Base-by-base conservation (phyloP, 148 eudicot genomes). In the Fallopia convolvulus region DNA sequence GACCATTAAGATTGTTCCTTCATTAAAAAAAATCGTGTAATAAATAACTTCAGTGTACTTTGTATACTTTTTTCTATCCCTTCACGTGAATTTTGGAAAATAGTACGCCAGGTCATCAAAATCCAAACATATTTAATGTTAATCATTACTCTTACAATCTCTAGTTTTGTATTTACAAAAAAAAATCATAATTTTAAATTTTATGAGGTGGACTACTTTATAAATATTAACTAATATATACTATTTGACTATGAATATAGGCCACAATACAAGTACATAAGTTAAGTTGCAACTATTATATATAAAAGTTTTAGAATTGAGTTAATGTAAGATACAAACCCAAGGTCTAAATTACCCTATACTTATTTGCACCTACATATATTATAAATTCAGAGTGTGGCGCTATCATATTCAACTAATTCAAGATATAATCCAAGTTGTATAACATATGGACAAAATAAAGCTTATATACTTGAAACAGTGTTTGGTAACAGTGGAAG, bases 401-500 rank as follows among this genome's bases (percentile, higher is more conserved):
- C 3, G 39, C 10, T 44, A 44, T 44, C 47, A 58, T 21, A 6
- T 58, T 6, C 23, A 56, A 20, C 23, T n/a, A 14, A 5, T 56
- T 2, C 13, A 58, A 58, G 32, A 58, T 58, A n/a, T 21, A 58
- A 58, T 6, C 2, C 23, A 58, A 63, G 70, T 26, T 63, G 14
- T 63, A 63, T 32, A 63, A 40, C 2, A 66, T 33, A 66, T 66
- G 42, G 72, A 32, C 72, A 66, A 66, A 26, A 66, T 33, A 66
- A 66, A 66, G 44, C 10, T 32, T 32, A 66, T 33, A 30, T 36
- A 5, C 6, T 66, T 33, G 39, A 15, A 32, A 33, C 41, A 66
- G n/a, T 66, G 72, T 66, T 66, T 33, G 72, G 42, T 66, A 32
- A 66, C 42, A 66, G 72, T 66, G 42, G 17, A 66, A 66, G 42